Conservation (phyloP, 345 rosid species). For the Turnera subulata region DNA sequence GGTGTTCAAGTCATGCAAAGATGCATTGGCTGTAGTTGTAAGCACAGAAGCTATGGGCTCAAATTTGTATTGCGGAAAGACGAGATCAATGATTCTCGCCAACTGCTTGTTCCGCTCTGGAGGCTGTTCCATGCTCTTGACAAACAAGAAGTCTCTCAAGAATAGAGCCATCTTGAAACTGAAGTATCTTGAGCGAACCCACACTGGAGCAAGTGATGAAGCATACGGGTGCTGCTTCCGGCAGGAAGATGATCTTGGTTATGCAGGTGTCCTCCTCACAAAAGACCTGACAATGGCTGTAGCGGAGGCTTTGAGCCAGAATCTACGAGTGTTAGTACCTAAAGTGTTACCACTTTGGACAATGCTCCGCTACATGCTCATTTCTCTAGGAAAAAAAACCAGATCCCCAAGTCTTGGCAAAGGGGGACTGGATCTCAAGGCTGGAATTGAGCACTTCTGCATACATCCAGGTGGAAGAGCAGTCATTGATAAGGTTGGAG, state of each 20-base stretch:
- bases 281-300: constrained; percentile 17
- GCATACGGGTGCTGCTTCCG: constrained; percentile 27
- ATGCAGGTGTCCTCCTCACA: constrained; percentile 19
- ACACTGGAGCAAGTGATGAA: constrained; percentile 22
- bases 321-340: constrained; percentile 16
- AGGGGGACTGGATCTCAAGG: constrained; percentile 29
- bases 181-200: constrained; percentile 29
- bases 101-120: constrained; percentile 37
- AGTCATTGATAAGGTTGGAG: constrained; percentile 24
- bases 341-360: constrained; percentile 46
- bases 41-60: constrained; percentile 32
- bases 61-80: constrained; percentile 29
- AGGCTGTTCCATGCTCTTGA: constrained; percentile 33
- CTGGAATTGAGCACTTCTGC: constrained; percentile 27
- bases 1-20: constrained; percentile 22
- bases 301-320: constrained; percentile 22
- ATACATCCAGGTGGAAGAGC: constrained; percentile 31
- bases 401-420: constrained; percentile 23
- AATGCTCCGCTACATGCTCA: constrained; percentile 1
- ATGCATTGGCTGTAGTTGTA: constrained; percentile 23
- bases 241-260: constrained; percentile 23
- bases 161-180: constrained; percentile 21
- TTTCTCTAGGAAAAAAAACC: not conserved
- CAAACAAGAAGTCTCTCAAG: constrained; percentile 19
- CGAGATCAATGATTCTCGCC: constrained; percentile 34